phyloP scores from a whole-genome alignment of 192 early-diverging fungal genomes.

The Kickxella alabastrina region DNA sequence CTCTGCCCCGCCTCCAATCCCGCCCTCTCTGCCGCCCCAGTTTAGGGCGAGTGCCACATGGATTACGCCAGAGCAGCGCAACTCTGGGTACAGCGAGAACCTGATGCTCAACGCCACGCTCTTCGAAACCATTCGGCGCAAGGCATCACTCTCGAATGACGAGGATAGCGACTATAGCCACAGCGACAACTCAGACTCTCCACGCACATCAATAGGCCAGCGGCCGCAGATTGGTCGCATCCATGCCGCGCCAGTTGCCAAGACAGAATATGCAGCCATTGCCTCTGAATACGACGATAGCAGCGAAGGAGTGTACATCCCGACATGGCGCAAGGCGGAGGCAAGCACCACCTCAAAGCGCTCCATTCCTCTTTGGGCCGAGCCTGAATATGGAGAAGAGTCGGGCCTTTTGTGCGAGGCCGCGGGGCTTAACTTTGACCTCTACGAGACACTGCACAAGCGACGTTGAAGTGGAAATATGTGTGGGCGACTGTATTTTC shows the following conservation, averaged over 20 bases:
- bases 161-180: slow-evolving; percentile 14
- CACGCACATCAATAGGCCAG: neutral
- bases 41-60: slow-evolving; percentile 35
- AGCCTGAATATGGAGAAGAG: slow-evolving; percentile 23
- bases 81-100: slow-evolving; percentile 46
- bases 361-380: slow-evolving; percentile 25
- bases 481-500: neutral
- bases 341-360: neutral
- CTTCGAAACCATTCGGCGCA: slow-evolving; percentile 46
- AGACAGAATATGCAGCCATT: no score
- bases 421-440: slow-evolving; percentile 48
- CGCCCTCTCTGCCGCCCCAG: slow-evolving; percentile 15
- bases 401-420: slow-evolving; percentile 42
- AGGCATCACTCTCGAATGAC: slow-evolving; percentile 11
- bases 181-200: neutral
- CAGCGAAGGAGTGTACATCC: slow-evolving; percentile 44
- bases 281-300: no score
- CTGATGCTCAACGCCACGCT: slow-evolving; percentile 43
- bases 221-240: neutral
- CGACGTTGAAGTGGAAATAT: slow-evolving; percentile 6
- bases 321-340: slow-evolving; percentile 33
- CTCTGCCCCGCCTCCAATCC: slow-evolving; percentile 1
- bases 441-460: slow-evolving; percentile 44
- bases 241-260: neutral
- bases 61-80: slow-evolving; percentile 46